These are phyloP conservation scores for Fusarium subtropicale DNA, from an alignment of 2,329 filamentous ascomycete species.

Conservation along the genomic window DNA sequence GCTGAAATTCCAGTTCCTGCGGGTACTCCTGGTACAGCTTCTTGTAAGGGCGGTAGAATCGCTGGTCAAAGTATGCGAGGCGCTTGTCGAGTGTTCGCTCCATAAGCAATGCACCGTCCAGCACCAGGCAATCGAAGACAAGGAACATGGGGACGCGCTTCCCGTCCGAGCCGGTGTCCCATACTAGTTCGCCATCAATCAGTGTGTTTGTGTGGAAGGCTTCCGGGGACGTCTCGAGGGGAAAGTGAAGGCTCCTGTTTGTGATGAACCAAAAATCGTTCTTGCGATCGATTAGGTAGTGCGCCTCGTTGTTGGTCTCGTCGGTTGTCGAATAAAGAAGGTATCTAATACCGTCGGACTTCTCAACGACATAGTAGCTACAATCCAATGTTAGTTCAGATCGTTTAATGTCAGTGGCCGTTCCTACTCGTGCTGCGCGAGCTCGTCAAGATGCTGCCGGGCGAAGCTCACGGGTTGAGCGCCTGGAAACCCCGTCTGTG, in stretches of 20 bases:
- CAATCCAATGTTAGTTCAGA: conserved; percentile 13
- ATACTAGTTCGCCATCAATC: conserved; percentile 92
- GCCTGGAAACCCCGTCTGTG: conserved; percentile 79
- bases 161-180: conserved; percentile 79
- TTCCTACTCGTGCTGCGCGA: conserved; percentile 78
- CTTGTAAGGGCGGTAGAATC: conserved; percentile 78
- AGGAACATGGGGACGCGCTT: conserved; percentile 80
- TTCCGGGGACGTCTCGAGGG: conserved; percentile 71
- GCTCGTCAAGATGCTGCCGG: conserved; percentile 82
- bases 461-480: conserved; percentile 96
- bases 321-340: conserved; percentile 87
- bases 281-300: conserved; percentile 96
- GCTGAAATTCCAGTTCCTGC: conserved; percentile 74
- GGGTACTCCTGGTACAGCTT: conserved; percentile 73
- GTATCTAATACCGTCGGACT: conserved; percentile 95
- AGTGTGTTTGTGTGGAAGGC: conserved; percentile 84
- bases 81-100: conserved; percentile 87
- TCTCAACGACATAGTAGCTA: conserved; percentile 97
- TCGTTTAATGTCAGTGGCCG: not conserved
- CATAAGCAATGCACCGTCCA: conserved; percentile 82
- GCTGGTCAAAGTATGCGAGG: conserved; percentile 84
- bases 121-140: conserved; percentile 91
- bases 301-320: conserved; percentile 71
- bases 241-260: conserved; percentile 79
- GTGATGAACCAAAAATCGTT: conserved; percentile 95